Evolutionary conservation across 2,329 filamentous ascomycete species (phyloP).

Genomic region (Cephalotrichum gorgonifer): DNA sequence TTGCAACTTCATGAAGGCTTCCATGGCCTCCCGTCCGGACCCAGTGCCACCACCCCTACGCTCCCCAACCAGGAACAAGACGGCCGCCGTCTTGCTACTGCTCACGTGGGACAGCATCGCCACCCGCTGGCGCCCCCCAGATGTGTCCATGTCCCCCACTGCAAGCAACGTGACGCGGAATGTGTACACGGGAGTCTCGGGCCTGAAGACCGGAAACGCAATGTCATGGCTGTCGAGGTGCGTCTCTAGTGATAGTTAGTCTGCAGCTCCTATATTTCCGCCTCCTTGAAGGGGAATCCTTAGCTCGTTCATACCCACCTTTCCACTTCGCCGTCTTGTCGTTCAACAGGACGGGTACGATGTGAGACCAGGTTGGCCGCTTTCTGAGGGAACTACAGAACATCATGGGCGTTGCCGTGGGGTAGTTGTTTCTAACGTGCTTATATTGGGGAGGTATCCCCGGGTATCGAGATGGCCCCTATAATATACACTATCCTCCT

Average conservation of each 20-base stretch:
- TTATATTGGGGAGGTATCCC: not conserved
- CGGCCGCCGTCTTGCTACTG: conserved; percentile 25
- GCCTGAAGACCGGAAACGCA: conserved; percentile 23
- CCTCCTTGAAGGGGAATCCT: not conserved
- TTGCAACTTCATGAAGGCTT: conserved; percentile 30
- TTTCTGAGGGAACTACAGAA: conserved; percentile 28
- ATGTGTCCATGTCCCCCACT: not conserved
- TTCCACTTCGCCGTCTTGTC: conserved; percentile 12
- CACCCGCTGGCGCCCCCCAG: conserved; percentile 20
- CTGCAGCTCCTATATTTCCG: conserved; percentile 6
- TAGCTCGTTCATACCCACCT: conserved; percentile 8
- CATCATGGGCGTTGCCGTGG: conserved; percentile 14
- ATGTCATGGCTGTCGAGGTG: conserved; percentile 33
- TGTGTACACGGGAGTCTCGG: conserved; percentile 1
- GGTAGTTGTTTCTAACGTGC: not conserved
- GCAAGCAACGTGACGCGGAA: conserved; percentile 1
- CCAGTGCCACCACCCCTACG: not conserved
- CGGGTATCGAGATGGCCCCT: not conserved
- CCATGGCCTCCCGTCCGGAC: conserved; percentile 17
- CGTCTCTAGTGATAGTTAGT: conserved; percentile 21
- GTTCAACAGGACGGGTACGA: conserved; percentile 15
- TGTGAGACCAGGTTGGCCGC: conserved; percentile 23
- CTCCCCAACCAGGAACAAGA: conserved; percentile 32
- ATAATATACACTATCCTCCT: not conserved
- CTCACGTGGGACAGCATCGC: conserved; percentile 29